A percentile compares a stretch with the other conserved stretches of the same genome.
Conservation (phyloP, 2,329 filamentous ascomycete species). For the Diaporthe ilicicola region DNA sequence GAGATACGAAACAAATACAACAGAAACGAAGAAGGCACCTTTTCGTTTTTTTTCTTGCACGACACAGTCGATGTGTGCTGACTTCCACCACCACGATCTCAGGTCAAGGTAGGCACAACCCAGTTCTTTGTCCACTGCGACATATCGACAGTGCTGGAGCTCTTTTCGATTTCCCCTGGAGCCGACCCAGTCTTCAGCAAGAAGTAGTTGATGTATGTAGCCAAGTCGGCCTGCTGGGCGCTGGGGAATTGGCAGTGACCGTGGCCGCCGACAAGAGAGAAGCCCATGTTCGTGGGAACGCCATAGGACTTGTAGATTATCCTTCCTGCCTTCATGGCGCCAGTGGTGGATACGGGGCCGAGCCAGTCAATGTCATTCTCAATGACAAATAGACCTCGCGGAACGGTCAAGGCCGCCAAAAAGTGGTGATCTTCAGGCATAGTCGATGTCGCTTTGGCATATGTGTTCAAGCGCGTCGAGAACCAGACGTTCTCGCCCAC, state of each 20-base stretch:
- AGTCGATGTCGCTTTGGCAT: slow-evolving; percentile 53
- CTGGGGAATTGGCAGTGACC: slow-evolving; percentile 65
- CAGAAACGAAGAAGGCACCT: neutral
- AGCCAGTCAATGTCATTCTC: slow-evolving; percentile 70
- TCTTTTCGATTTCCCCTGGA: slow-evolving; percentile 48
- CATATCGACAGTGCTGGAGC: slow-evolving; percentile 48
- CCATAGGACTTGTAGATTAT: slow-evolving; percentile 64
- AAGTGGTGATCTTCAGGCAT: slow-evolving; percentile 67
- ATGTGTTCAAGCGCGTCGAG: slow-evolving; percentile 61
- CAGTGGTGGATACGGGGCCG: slow-evolving; percentile 63
- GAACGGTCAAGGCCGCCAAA: slow-evolving; percentile 64
- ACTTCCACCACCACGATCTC: slow-evolving; percentile 21
- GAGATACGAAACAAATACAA: neutral
- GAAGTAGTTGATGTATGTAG: slow-evolving; percentile 64
- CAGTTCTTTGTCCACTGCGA: slow-evolving; percentile 50
- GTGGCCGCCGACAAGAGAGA: slow-evolving; percentile 63
- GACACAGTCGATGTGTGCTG: neutral
- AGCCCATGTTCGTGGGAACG: slow-evolving; percentile 63
- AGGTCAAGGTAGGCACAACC: slow-evolving; percentile 48
- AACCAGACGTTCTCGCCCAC: slow-evolving; percentile 69
- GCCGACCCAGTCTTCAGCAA: slow-evolving; percentile 48
- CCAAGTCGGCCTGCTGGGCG: slow-evolving; percentile 59
- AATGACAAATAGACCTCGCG: slow-evolving; percentile 62
- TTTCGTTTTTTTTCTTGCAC: neutral
- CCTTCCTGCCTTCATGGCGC: slow-evolving; percentile 64